Base-by-base conservation (phyloP, 192 early-diverging fungal genomes). In the Irineochytrium annulatum region DNA sequence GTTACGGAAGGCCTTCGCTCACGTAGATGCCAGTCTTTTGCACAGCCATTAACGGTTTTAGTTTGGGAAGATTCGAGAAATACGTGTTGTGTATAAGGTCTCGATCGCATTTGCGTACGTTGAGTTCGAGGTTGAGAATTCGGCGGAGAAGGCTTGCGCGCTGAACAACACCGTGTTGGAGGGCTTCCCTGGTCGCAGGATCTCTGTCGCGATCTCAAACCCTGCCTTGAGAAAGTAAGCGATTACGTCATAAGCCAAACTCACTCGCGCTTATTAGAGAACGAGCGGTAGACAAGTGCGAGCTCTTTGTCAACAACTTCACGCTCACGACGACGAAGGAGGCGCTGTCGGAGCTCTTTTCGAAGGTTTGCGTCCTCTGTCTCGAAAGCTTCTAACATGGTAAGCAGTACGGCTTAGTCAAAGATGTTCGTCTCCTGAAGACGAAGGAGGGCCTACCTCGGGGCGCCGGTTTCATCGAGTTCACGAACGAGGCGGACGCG, bases 81-180 rank as follows among this genome's bases (percentile, higher is more conserved):
- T 81, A 28, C 65, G 79, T 16, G 49, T 81, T 2, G 62, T 75
- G 24, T n/a, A 53, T 11, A 46, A 61, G 28, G 30, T 57, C 2
- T 63, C 61, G 16, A 67, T 32, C n/a, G 75, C 76, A 2, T 81
- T 81, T 61, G 75, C 79, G n/a, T 81, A 81, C 49, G 60, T 81
- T 39, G 70, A 81, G 52, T 80, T 60, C 60, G 62, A 65, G n/a
- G 45, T 46, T 54, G 62, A 63, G 26, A 46, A 67, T 29, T 34
- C 67, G n/a, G 77, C 77, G 3, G 34, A 55, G n/a, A 34, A 60
- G 31, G 59, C 67, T 13, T 35, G 65, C 19, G 54, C 45, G n/a
- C 30, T 68, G 43, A 34, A 79, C 55, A 43, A 62, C 17, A 69
- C 43, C 0, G 37, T 60, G 13, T 19, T 75, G 5, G 70, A 61